Evolutionary conservation across 768 basidiomycete genomes (phyloP), one percentile per base, ranked within the genome.

Genomic region (Leccinum fibrillosum): DNA sequence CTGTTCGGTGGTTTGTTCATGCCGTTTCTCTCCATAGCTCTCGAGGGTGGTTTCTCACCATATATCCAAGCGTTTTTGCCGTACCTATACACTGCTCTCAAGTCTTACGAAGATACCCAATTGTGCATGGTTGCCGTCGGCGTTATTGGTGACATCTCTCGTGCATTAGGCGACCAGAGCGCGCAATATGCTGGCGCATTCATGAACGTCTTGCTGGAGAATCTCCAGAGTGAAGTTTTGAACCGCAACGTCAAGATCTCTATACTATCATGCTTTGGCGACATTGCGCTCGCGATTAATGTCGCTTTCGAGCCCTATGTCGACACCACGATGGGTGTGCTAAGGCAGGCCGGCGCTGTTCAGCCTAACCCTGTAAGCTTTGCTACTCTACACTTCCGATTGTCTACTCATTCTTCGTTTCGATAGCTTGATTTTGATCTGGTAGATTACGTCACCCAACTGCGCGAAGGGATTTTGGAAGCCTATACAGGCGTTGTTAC

Each of bases 191-290:
- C 93, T 39, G 80, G 84, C 58, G 80, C 86, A 3, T 95, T 99
- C 78, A 97, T 99, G 91, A 88, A 84, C 11, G 92, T 92, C 15
- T 79, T 99, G 32, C 78, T 98, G 21, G 91, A 94, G 72, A 93
- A 96, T 66, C 78, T 99, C 37, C 90, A 92, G 72, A 93, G 90
- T 64, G 88, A 94, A 0, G 86, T 94, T 23, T 79, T 99, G 56
- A 91, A 93, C 68, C 84, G 96, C 49, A 90, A 90, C 62, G 97
- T 98, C 71, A 99, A 99, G 81, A 95, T 98, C 42, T 87, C 90
- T n/a, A 92, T 98, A 66, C 75, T 98, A 59, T 88, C 91, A 12
- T 94, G 92, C 75, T 98, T 99, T 66, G 97, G 96, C 21, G 97
- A 99, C 69, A 89, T 99, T 63, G 96, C 95, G 9, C 80, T 98